Base-by-base conservation (phyloP, 805 yeast species). In the Clavispora fructus region DNA sequence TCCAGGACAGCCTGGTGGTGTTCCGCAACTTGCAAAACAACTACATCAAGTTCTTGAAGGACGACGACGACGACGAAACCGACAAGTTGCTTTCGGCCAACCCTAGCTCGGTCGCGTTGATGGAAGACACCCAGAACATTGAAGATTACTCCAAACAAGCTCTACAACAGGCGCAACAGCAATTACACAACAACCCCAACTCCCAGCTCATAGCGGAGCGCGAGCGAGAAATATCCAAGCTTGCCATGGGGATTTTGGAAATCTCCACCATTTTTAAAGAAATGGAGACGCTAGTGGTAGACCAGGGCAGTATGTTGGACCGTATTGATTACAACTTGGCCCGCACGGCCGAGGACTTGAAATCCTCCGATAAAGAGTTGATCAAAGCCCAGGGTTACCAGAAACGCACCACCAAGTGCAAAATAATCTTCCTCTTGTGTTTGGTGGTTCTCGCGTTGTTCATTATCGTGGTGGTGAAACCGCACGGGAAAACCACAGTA, bases 231-330 rank as follows among this genome's bases (percentile, higher is more conserved):
- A 94, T 94, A 44, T 85, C 86, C 29, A 86, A 85, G 54, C 76
- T 94, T 44, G 98, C 99, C 4, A 88, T 87, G 72, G 96, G 97
- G 43, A 95, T 94, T 39, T 70, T 92, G 35, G 99, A 94, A 62
- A 87, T 94, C 1, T 86, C 95, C 28, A 88, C 92, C 1, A 92
- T 94, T 39, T 94, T 94, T 71, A 85, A 86, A 61, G 98, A 94
- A 59, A 79, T 94, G 78, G 97, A 95, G 59, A 80, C 82, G 33
- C 74, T 94, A 75, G 87, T 94, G 38, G 85, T 94, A 46, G 98
- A 94, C 59, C 99, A 94, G 66, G 99, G 99, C 1, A 88, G 97
- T 0, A 77, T 94, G 39, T 73, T 94, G 49, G 99, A 94, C 65
- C 73, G 97, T 54, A 92, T 94, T 46, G 99, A 92, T 65, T 94